phyloP scores from a whole-genome alignment of 768 basidiomycete species.

The Leccinum uliginosum region DNA sequence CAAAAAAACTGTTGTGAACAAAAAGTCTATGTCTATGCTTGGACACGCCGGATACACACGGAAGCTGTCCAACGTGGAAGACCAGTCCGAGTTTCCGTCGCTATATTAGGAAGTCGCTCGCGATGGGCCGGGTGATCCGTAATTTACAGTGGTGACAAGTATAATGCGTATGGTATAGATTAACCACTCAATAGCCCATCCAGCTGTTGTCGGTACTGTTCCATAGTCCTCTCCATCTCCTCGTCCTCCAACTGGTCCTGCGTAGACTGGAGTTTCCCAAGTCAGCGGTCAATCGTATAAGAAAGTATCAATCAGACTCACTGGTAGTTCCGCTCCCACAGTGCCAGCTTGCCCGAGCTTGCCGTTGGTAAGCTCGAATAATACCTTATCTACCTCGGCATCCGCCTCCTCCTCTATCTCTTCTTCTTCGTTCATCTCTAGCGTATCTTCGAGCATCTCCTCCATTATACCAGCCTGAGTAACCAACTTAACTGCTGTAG shows the following conservation, averaged over 20 bases:
- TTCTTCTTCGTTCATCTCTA: constrained; percentile 91
- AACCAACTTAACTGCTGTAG: constrained; percentile 4
- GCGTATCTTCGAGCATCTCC: constrained; percentile 94
- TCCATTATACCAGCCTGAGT: constrained; percentile 93
- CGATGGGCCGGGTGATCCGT: not conserved
- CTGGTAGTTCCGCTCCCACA: constrained; percentile 70
- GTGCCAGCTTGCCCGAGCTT: constrained; percentile 85
- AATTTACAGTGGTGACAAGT: constrained; percentile 5
- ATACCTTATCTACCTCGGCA: constrained; percentile 92
- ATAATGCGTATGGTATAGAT: constrained; percentile 15
- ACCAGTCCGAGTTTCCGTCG: not conserved
- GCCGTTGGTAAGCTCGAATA: constrained; percentile 93
- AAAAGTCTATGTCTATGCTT: constrained; percentile 6
- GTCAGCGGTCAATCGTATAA: constrained; percentile 6
- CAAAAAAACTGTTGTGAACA: constrained; percentile 12
- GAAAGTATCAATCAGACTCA: constrained; percentile 36
- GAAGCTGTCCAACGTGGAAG: constrained; percentile 17
- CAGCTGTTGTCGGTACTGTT: constrained; percentile 84
- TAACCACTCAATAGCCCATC: constrained; percentile 71
- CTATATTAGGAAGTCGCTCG: constrained; percentile 8
- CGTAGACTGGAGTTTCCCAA: constrained; percentile 37
- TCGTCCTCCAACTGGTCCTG: constrained; percentile 70
- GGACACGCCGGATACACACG: constrained; percentile 22
- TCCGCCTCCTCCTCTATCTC: constrained; percentile 96
- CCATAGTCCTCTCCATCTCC: constrained; percentile 84